Base-by-base conservation (phyloP, 306 rosid genomes). In the Vigna angularis region DNA sequence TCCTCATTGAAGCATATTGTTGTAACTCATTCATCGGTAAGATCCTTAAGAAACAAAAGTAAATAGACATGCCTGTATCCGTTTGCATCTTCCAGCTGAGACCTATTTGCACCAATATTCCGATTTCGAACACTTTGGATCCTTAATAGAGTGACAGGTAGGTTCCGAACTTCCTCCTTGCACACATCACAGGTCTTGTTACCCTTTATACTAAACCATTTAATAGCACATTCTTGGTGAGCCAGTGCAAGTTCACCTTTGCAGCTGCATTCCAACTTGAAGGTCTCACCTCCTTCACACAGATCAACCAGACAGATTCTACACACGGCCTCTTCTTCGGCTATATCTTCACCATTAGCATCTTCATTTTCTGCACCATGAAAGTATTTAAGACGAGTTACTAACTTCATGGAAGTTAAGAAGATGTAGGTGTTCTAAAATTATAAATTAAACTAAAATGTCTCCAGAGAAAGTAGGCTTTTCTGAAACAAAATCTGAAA, bases 241-340 rank as follows among this genome's bases (percentile, higher is more conserved):
- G 99, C 96, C 74, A 96, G 88, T 83, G 99, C 99, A 84, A 96
- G 98, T 81, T 89, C 99, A 26, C 99, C 99, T 90, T 90, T 93
- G 89, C 99, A 96, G 91, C 99, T 90, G 83, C 99, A 96, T 81
- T 96, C 99, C 93, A 91, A 84, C 89, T 96, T 93, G 77, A 96
- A 89, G 56, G 97, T 96, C 86, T 96, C 99, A 38, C 99, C 97
- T 76, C 98, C 99, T 89, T 96, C 99, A 73, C 98, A 93, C 56
- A 96, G 81, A 68, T 96, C 98, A 74, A 88, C 82, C 61, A 93
- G 65, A 87, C 99, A 96, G 50, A 96, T 96, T 83, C 99, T 88
- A 86, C 99, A 95, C 32, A 95, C 97, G 45, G 99, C 99, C 82
- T 96, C 94, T 84, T 93, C 96, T 88, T 96, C 94, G 9, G 94